These are phyloP conservation scores for Melaleuca alternifolia DNA, from an alignment of 345 rosid genomes.

Conservation along the genomic window DNA sequence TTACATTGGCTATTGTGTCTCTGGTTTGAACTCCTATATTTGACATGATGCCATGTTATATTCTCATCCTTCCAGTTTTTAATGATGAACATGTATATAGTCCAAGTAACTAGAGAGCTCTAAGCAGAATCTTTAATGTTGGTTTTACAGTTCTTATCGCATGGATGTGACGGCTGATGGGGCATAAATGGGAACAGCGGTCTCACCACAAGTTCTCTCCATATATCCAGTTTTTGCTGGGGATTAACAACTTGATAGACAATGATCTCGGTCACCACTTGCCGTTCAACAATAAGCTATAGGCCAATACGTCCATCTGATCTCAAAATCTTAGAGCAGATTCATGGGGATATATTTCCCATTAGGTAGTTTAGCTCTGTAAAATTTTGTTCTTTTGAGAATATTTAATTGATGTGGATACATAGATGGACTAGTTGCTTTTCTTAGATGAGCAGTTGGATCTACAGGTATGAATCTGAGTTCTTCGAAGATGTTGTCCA, in stretches of 20 bases:
- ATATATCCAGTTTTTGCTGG: background rate
- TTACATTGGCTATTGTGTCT: background rate
- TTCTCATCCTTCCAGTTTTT: background rate
- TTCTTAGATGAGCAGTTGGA: background rate
- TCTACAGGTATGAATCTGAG: conserved; percentile 83
- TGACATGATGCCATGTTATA: background rate
- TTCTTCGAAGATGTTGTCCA: conserved; percentile 83
- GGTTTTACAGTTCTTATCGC: background rate
- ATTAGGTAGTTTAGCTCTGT: conserved; percentile 38
- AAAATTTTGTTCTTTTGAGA: background rate
- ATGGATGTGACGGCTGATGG: background rate
- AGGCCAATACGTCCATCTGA: conserved; percentile 69
- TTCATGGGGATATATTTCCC: conserved; percentile 75
- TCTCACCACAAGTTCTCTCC: background rate
- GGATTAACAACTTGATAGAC: background rate
- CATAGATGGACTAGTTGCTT: background rate
- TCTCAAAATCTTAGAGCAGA: conserved; percentile 55
- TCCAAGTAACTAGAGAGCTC: background rate
- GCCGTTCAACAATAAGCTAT: conserved; percentile 54
- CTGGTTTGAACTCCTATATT: background rate
- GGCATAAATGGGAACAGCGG: background rate
- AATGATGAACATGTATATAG: background rate
- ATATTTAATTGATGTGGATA: conserved; percentile 2
- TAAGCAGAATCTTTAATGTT: background rate
- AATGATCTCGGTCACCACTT: conserved; percentile 38